These are phyloP conservation scores for Achaetomium macrosporum DNA, from an alignment of 2,329 filamentous ascomycete genomes.

Conservation along the genomic window DNA sequence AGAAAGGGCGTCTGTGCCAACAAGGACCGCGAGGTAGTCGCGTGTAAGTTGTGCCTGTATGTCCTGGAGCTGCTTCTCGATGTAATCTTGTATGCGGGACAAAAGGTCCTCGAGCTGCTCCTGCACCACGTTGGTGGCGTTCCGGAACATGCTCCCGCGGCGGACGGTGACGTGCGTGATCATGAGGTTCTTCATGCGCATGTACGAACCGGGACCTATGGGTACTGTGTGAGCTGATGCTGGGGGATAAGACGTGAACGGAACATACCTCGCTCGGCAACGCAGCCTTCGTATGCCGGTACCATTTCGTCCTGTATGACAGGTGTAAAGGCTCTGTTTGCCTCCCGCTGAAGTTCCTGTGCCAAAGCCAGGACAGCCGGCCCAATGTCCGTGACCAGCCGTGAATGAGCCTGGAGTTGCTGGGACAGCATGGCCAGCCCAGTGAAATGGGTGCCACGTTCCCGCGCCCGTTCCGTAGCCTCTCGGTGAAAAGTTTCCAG, in stretches of 20 bases:
- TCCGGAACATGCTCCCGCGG: slow-evolving; percentile 20
- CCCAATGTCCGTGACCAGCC: slow-evolving; percentile 16
- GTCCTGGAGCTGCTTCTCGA: slow-evolving; percentile 10
- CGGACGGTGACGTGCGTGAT: slow-evolving; percentile 17
- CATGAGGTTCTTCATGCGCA: slow-evolving; percentile 27
- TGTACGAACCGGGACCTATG: slow-evolving; percentile 21
- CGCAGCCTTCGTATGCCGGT: slow-evolving; percentile 20
- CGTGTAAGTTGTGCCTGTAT: slow-evolving; percentile 6
- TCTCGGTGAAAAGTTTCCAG: slow-evolving; percentile 19
- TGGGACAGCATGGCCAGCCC: slow-evolving; percentile 22
- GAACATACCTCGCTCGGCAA: slow-evolving; percentile 15
- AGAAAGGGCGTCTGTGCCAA: slow-evolving; percentile 7
- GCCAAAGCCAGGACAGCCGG: background rate
- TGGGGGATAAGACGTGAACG: background rate
- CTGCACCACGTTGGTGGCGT: slow-evolving; percentile 20
- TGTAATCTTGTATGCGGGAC: background rate
- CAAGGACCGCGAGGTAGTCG: slow-evolving; percentile 20
- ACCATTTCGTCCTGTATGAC: slow-evolving; percentile 22
- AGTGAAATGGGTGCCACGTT: slow-evolving; percentile 9
- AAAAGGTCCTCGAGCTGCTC: slow-evolving; percentile 19
- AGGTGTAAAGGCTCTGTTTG: slow-evolving; percentile 24
- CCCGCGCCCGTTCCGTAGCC: slow-evolving; percentile 8
- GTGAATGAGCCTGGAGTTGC: slow-evolving; percentile 21
- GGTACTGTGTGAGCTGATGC: background rate
- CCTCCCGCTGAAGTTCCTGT: slow-evolving; percentile 24